Percentiles rank a stretch among this genome's conserved stretches.
phyloP scores from a whole-genome alignment of 169 alveolate genomes.

The Cyclospora cayetanensis region DNA sequence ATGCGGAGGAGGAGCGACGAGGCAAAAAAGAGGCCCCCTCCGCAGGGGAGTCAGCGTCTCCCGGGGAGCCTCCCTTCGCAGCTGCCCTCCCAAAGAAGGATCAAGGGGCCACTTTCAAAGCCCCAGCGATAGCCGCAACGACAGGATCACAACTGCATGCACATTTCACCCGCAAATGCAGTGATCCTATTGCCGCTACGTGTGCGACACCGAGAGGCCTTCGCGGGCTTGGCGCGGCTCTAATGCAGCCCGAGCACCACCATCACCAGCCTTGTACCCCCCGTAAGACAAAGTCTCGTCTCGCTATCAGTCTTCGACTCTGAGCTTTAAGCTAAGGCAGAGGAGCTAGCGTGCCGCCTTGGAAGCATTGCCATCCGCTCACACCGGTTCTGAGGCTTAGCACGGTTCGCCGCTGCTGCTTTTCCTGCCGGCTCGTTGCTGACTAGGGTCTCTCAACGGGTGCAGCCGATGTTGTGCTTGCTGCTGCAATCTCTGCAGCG shows the following conservation, averaged over 20 bases:
- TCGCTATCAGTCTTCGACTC: no score
- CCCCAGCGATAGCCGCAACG: neutral
- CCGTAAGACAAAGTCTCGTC: neutral
- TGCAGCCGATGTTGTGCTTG: no score
- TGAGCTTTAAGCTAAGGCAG: no score
- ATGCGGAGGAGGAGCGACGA: neutral
- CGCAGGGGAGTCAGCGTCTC: no score
- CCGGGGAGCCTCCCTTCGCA: no score
- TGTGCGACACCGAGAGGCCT: neutral
- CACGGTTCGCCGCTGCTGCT: neutral
- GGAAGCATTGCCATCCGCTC: no score
- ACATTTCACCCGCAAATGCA: neutral
- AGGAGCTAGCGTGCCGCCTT: no score
- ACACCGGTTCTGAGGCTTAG: no score
- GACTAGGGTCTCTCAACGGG: neutral
- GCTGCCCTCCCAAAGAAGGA: no score
- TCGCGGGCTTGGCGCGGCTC: neutral
- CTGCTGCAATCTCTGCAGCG: constrained; percentile 46
- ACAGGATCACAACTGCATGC: neutral
- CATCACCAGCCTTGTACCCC: neutral
- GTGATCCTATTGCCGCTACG: neutral
- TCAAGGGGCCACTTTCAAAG: no score
- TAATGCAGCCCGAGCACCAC: no score
- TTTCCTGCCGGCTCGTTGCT: neutral
- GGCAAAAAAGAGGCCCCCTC: neutral